These are phyloP conservation scores for Myrica gale DNA, from an alignment of 306 rosid genomes.

Conservation along the genomic window DNA sequence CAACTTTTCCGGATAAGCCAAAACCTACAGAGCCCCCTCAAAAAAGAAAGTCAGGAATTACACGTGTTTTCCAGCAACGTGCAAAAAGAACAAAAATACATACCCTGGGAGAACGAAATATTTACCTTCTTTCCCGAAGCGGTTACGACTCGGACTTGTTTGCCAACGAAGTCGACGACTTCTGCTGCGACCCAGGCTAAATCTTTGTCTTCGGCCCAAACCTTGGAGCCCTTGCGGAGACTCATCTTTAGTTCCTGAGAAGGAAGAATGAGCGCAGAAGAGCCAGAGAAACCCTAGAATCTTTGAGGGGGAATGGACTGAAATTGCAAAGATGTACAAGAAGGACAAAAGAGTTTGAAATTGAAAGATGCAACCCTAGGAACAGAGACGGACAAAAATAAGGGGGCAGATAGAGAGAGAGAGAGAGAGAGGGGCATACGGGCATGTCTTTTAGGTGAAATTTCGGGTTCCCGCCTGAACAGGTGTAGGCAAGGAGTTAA, in stretches of 20 bases:
- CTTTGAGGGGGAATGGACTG: background rate
- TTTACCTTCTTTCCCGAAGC: slow-evolving; percentile 75
- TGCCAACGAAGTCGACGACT: slow-evolving; percentile 49
- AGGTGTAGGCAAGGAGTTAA: slow-evolving; percentile 39
- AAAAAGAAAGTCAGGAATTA: background rate
- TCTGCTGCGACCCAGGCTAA: slow-evolving; percentile 79
- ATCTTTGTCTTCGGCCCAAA: slow-evolving; percentile 73
- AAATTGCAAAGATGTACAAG: background rate
- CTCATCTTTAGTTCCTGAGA: slow-evolving; percentile 48
- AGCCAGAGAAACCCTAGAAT: slow-evolving; percentile 22
- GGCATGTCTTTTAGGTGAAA: slow-evolving; percentile 39
- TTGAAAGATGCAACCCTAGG: slow-evolving; percentile 47
- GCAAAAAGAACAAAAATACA: background rate
- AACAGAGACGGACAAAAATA: slow-evolving; percentile 16
- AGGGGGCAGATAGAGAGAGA: slow-evolving; percentile 12
- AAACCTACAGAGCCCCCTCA: slow-evolving; percentile 43
- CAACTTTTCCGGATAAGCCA: slow-evolving; percentile 51
- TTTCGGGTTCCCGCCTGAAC: slow-evolving; percentile 84
- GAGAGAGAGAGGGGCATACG: slow-evolving; percentile 30
- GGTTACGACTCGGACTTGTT: slow-evolving; percentile 42
- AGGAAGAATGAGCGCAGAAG: background rate
- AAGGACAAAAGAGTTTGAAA: background rate
- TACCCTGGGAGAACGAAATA: background rate
- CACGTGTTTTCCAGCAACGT: background rate
- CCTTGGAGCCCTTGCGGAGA: slow-evolving; percentile 76